Base-by-base conservation (phyloP, 2,329 filamentous ascomycete species). In the Mollisiaceae sp. region DNA sequence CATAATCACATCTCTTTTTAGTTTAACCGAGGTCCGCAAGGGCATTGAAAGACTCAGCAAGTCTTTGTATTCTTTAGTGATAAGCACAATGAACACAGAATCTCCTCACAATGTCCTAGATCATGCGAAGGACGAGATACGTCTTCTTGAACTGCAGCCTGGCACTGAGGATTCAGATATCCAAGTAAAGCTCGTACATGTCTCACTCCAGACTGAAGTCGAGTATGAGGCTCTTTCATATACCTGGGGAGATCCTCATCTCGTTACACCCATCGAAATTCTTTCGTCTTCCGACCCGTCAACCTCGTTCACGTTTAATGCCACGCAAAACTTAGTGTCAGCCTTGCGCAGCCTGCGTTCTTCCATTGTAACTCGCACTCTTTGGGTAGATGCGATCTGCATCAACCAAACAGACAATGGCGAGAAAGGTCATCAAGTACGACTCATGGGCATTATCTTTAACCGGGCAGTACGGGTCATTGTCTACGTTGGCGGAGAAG, bases 341-440 rank as follows among this genome's bases (percentile, higher is more conserved):
- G 43, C 43, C n/a, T 45, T 45, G n/a, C 14, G n/a, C 3, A 8
- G 15, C 8, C n/a, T 45, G 43, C 15, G 43, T n/a, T n/a, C 15
- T n/a, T 8, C 15, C 18, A n/a, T 2, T 8, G 43, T 8, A 3
- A 20, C n/a, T 45, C 43, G 43, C 14, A 20, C 20, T 20, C 43
- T 45, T 45, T 45, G 43, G 43, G 43, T 45, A n/a, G 43, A 45
- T 45, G 43, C 43, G 4, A n/a, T 45, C 15, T 45, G 43, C n/a
- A 45, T 45, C 5, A 20, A 45, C 20, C n/a, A 45, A 45, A 8
- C 15, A 20, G n/a, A 45, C n/a, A n/a, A 45, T 18, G n/a, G 14
- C 9, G 43, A 45, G 43, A 45, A 45, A 45, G 15, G 15, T 9
- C 38, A 41, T 41, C 38, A 41, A 41, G 38, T 41, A 14, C 11